Conservation (phyloP, 331 rosid species). For the Pyracantha coccinea region DNA sequence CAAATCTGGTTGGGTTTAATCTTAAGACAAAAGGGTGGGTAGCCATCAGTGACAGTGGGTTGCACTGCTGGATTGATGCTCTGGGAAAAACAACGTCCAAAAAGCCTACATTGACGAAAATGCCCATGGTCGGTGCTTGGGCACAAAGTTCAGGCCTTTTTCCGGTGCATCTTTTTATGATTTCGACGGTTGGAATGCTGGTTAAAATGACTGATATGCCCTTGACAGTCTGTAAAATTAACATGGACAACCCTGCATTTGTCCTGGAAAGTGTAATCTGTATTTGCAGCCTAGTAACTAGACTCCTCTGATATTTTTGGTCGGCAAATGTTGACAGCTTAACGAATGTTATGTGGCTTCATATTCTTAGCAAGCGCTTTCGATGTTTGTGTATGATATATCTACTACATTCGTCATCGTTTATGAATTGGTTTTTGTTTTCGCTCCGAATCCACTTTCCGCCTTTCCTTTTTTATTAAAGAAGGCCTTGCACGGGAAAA, state of each 20-base stretch:
- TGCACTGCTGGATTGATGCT: slow-evolving; percentile 21
- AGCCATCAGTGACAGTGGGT: slow-evolving; percentile 9
- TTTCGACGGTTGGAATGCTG: slow-evolving; percentile 24
- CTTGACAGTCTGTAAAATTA: slow-evolving; percentile 3
- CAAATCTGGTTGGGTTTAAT: background rate
- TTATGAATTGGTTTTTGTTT: background rate
- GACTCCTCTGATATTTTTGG: background rate
- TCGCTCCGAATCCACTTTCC: background rate
- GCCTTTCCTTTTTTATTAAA: background rate
- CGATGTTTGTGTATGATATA: background rate
- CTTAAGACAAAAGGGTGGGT: slow-evolving; percentile 12
- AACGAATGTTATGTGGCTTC: background rate
- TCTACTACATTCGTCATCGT: background rate
- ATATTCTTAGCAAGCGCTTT: background rate
- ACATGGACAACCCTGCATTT: background rate
- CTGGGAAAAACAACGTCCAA: background rate
- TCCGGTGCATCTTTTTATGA: slow-evolving; percentile 7
- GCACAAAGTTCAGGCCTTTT: background rate
- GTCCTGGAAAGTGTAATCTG: background rate
- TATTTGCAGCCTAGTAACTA: background rate
- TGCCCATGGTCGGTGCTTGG: slow-evolving; percentile 16
- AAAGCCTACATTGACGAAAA: slow-evolving; percentile 21
- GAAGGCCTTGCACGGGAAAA: background rate
- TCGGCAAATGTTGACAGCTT: background rate
- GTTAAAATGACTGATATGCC: slow-evolving; percentile 26